These are phyloP conservation scores for Linderniella brevidens DNA, from an alignment of 257 asterid genomes.

Conservation along the genomic window DNA sequence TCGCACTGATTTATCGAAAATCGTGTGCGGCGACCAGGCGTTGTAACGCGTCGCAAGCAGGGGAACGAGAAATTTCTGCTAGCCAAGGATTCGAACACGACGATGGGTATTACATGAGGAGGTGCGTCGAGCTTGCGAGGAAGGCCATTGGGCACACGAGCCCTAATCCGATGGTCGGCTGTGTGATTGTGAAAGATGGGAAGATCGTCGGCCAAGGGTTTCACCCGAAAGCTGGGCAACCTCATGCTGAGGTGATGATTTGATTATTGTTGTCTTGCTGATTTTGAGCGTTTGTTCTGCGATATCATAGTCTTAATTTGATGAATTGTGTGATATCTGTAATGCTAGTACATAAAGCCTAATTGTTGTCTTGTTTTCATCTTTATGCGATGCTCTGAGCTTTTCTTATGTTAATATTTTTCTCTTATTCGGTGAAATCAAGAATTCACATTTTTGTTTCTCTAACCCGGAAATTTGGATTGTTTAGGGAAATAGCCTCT, in stretches of 20 bases:
- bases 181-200: slow-evolving; percentile 76
- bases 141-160: slow-evolving; percentile 71
- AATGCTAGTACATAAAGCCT: slow-evolving; percentile 4
- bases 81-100: slow-evolving; percentile 13
- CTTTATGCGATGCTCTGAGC: too few species aligned
- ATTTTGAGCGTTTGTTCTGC: not conserved
- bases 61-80: too few species aligned
- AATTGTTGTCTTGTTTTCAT: not conserved
- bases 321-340: too few species aligned
- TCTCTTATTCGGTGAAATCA: too few species aligned
- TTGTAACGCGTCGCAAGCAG: too few species aligned
- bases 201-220: slow-evolving; percentile 79
- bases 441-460: too few species aligned
- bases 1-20: too few species aligned
- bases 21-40: too few species aligned
- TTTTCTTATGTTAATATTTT: too few species aligned
- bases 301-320: too few species aligned
- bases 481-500: too few species aligned
- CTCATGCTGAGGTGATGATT: slow-evolving; percentile 83
- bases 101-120: slow-evolving; percentile 65
- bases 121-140: slow-evolving; percentile 74
- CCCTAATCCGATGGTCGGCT: slow-evolving; percentile 98
- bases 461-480: too few species aligned
- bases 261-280: not conserved
- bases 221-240: slow-evolving; percentile 97